A percentile compares a stretch with the other conserved stretches of the same genome.
Evolutionary conservation across 2,329 filamentous ascomycete genomes (phyloP).

Genomic region (Colletotrichum eleusines): DNA sequence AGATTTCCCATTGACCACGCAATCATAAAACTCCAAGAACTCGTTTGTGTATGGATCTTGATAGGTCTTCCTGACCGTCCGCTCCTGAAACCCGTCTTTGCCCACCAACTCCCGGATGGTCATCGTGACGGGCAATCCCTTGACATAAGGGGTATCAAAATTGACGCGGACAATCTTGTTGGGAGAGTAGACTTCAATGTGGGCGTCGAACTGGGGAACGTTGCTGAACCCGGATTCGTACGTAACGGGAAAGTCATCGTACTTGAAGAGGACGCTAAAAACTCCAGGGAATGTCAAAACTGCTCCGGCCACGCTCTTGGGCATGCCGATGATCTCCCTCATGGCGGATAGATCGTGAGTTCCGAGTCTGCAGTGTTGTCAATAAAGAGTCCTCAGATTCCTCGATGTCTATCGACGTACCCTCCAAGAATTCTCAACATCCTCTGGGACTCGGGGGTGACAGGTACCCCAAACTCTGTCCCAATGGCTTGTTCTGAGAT

Average conservation of each 20-base stretch:
- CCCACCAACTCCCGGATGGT: slow-evolving; percentile 56
- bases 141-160: slow-evolving; percentile 70
- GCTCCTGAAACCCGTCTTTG: slow-evolving; percentile 54
- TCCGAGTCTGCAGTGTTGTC: slow-evolving; percentile 51
- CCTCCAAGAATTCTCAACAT: slow-evolving; percentile 47
- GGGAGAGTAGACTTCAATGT: slow-evolving; percentile 64
- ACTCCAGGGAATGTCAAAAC: slow-evolving; percentile 48
- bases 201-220: slow-evolving; percentile 66
- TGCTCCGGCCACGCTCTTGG: slow-evolving; percentile 50
- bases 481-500: slow-evolving; percentile 48
- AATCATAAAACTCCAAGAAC: slow-evolving; percentile 51
- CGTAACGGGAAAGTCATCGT: slow-evolving; percentile 60
- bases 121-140: slow-evolving; percentile 64
- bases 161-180: slow-evolving; percentile 66
- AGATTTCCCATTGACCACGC: slow-evolving; percentile 42
- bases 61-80: slow-evolving; percentile 58
- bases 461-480: slow-evolving; percentile 49
- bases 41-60: slow-evolving; percentile 56
- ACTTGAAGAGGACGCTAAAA: slow-evolving; percentile 59
- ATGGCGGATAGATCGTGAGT: slow-evolving; percentile 65
- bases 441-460: slow-evolving; percentile 45
- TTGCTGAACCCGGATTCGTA: slow-evolving; percentile 69
- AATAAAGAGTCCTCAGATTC: background rate
- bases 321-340: slow-evolving; percentile 64
- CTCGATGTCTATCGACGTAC: slow-evolving; percentile 35